These are phyloP conservation scores for Fusarium mundagurra DNA, from an alignment of 2,329 filamentous ascomycete genomes.

Conservation along the genomic window DNA sequence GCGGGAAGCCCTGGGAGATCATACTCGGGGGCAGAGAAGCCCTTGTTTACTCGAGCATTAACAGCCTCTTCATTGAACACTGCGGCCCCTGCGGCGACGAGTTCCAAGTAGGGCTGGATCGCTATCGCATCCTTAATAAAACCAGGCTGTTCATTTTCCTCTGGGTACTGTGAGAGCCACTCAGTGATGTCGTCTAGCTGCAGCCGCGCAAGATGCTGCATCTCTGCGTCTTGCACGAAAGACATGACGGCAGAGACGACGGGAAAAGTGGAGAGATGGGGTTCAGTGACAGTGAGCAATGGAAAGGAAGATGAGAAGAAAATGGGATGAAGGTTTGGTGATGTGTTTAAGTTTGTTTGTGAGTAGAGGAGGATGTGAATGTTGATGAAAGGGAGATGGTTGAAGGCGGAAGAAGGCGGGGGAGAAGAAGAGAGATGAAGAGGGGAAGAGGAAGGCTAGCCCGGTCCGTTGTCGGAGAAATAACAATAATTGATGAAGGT, in stretches of 20 bases:
- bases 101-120: background rate
- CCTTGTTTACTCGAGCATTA: background rate
- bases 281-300: rapidly evolving
- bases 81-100: background rate
- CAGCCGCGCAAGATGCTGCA: background rate
- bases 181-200: background rate
- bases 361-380: background rate
- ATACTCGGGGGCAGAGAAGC: background rate
- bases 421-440: background rate
- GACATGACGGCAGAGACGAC: background rate
- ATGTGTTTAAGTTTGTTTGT: background rate
- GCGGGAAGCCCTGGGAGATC: background rate
- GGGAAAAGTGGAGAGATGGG: no score
- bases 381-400: background rate
- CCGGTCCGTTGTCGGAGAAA: background rate
- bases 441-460: background rate
- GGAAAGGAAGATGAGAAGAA: background rate
- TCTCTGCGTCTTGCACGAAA: background rate
- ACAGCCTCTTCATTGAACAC: background rate
- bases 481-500: background rate
- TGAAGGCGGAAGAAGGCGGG: background rate
- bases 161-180: no score
- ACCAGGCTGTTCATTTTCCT: rapidly evolving
- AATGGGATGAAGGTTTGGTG: background rate
- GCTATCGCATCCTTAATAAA: background rate